Percentiles rank a stretch among this genome's conserved stretches.
These are phyloP conservation scores for Coemansia sp. DNA, from an alignment of 192 early-diverging fungal genomes.

Conservation along the genomic window DNA sequence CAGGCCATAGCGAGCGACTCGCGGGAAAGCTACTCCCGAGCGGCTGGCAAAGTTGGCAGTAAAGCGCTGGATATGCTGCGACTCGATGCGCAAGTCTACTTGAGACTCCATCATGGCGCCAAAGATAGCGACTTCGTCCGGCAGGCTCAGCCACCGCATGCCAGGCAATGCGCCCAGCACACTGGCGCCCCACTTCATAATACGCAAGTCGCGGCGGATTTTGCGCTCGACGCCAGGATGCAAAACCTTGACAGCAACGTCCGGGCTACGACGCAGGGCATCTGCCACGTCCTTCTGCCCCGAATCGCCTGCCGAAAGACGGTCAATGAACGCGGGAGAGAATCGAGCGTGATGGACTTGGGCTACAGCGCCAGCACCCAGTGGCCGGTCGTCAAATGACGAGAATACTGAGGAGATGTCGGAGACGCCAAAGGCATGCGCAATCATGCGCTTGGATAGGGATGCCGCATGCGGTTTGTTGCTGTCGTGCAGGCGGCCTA, in stretches of 20 bases:
- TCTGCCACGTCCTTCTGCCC: slow-evolving; percentile 11
- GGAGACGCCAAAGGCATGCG: slow-evolving; percentile 63
- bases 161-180: slow-evolving; percentile 73
- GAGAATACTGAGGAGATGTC: slow-evolving; percentile 77
- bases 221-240: slow-evolving; percentile 76
- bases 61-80: slow-evolving; percentile 70
- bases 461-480: slow-evolving; percentile 76
- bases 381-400: slow-evolving; percentile 70
- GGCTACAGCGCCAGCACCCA: slow-evolving; percentile 95
- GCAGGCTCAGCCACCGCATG: slow-evolving; percentile 83
- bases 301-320: slow-evolving; percentile 7
- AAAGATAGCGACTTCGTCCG: slow-evolving; percentile 89
- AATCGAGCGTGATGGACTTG: slow-evolving; percentile 68
- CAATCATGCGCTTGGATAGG: slow-evolving; percentile 67
- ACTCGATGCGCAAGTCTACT: slow-evolving; percentile 83
- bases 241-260: slow-evolving; percentile 88
- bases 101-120: slow-evolving; percentile 91
- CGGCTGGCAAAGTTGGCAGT: slow-evolving; percentile 60
- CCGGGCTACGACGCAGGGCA: slow-evolving; percentile 39
- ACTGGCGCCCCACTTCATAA: slow-evolving; percentile 73
- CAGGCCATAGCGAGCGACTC: slow-evolving; percentile 8
- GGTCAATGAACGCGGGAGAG: slow-evolving; percentile 24
- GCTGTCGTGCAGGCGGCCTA: slow-evolving; percentile 81
- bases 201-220: slow-evolving; percentile 80
- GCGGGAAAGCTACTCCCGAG: slow-evolving; percentile 67